Evolutionary conservation across 2,329 filamentous ascomycete genomes (phyloP).

Genomic region (Botrytis byssoidea): DNA sequence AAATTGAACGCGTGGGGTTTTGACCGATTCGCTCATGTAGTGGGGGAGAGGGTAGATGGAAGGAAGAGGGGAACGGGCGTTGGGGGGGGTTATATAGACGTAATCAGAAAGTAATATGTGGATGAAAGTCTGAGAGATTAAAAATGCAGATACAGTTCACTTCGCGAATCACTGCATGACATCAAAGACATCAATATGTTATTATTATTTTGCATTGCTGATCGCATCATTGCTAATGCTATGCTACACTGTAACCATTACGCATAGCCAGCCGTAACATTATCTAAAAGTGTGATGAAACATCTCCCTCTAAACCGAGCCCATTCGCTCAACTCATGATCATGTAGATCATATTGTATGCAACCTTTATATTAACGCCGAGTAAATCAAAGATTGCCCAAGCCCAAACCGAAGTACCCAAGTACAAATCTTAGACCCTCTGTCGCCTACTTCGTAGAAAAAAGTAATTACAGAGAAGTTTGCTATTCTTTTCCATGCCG

Average conservation of each 20-base stretch:
- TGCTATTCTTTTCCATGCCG: neutral
- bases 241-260: neutral
- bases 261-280: neutral
- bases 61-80: neutral
- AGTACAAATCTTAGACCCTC: constrained; percentile 6
- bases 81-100: neutral
- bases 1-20: neutral
- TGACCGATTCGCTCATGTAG: neutral
- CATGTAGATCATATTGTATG: constrained; percentile 6
- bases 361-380: constrained; percentile 13
- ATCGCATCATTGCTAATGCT: constrained; percentile 5
- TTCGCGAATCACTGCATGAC: neutral
- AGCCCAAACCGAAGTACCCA: constrained; percentile 1
- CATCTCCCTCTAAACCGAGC: constrained; percentile 1
- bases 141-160: neutral
- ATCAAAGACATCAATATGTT: neutral
- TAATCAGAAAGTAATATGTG: neutral
- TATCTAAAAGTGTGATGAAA: neutral
- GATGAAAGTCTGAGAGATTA: neutral
- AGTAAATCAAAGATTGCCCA: neutral
- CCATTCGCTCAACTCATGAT: constrained; percentile 6
- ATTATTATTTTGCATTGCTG: neutral
- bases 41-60: too few relatives aligned
- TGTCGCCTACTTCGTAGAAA: neutral
- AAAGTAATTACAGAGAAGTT: constrained; percentile 13